Base-by-base conservation (phyloP, 176 grass and related monocot species). In the Raddia guianensis region DNA sequence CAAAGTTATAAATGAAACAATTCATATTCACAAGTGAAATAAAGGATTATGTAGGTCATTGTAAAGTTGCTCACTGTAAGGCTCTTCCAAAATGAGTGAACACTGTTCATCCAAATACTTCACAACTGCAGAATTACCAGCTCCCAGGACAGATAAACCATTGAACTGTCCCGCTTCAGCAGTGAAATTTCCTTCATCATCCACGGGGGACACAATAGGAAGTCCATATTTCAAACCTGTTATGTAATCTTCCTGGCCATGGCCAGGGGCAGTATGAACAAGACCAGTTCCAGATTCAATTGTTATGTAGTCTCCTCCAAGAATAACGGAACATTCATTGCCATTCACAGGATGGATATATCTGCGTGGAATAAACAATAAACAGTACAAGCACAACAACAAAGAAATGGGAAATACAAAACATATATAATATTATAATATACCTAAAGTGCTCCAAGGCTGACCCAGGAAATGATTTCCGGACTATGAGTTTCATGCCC, bases 201-300 rank as follows among this genome's bases (percentile, higher is more conserved):
- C 95, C 72, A 98, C 92, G 0, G 95, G 95, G 84, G 95, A 98
- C 76, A 94, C 80, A 47, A 94, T 86, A 77, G 92, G 92, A 59
- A 98, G 92, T 43, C 88, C 92, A 87, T 98, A 98, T 74, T 98
- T 98, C 80, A 98, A 49, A 65, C 95, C 90, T 68, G 95, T 95
- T 61, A 89, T 20, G 73, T 98, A 98, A 70, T 98, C 95, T 89
- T 98, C 95, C 85, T 98, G 95, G 35, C 95, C 95, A 87, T 98
- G 95, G 65, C 95, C 95, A 49, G 95, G 95, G 68, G 95, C 95
- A 87, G 95, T 98, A 88, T 98, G 95, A 84, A 98, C 92, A 87
- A 98, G 92, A 34, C 95, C 95, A 60, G 95, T 98, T 76, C 95
- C 95, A 32, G 95, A 94, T 73, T 98, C 92, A 77, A 88, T 98